Percentiles rank a stretch among this genome's conserved stretches.
phyloP scores from a whole-genome alignment of 1,284 basidiomycete species.

The Naganishia sp. region DNA sequence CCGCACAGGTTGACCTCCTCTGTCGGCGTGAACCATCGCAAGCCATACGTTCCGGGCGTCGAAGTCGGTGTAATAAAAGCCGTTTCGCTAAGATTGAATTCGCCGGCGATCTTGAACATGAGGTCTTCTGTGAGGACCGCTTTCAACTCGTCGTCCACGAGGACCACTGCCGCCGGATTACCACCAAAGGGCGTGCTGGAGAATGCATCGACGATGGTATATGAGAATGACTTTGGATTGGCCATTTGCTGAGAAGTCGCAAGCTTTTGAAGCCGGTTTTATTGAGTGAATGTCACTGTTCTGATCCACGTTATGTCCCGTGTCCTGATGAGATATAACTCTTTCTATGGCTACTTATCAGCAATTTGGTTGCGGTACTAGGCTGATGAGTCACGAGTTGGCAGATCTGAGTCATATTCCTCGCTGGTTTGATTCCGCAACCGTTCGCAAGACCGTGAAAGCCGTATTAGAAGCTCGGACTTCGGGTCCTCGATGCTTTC shows the following conservation, averaged over 20 bases:
- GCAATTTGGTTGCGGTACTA: too few species aligned
- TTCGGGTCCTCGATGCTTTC: too few species aligned
- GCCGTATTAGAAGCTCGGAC: too few species aligned
- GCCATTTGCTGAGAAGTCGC: constrained; percentile 11
- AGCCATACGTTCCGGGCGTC: constrained; percentile 13
- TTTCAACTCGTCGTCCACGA: constrained; percentile 21
- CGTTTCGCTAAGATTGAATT: constrained; percentile 34
- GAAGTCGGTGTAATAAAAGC: constrained; percentile 30
- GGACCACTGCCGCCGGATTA: constrained; percentile 34
- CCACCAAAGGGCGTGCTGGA: constrained; percentile 32
- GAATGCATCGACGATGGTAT: constrained; percentile 32
- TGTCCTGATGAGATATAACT: not conserved
- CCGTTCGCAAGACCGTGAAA: not conserved
- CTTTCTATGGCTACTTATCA: not conserved
- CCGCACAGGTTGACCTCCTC: constrained; percentile 33
- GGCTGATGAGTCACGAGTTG: too few species aligned
- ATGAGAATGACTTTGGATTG: constrained; percentile 1
- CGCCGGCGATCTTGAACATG: constrained; percentile 30
- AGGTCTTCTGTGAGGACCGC: constrained; percentile 12
- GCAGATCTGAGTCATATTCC: too few species aligned
- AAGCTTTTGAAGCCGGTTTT: not conserved
- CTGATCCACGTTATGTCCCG: too few species aligned
- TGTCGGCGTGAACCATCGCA: constrained; percentile 33
- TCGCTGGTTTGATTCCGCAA: not conserved
- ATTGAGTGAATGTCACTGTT: too few species aligned